phyloP scores from a whole-genome alignment of 2,329 filamentous ascomycete genomes.

The Fonsecaea erecta region DNA sequence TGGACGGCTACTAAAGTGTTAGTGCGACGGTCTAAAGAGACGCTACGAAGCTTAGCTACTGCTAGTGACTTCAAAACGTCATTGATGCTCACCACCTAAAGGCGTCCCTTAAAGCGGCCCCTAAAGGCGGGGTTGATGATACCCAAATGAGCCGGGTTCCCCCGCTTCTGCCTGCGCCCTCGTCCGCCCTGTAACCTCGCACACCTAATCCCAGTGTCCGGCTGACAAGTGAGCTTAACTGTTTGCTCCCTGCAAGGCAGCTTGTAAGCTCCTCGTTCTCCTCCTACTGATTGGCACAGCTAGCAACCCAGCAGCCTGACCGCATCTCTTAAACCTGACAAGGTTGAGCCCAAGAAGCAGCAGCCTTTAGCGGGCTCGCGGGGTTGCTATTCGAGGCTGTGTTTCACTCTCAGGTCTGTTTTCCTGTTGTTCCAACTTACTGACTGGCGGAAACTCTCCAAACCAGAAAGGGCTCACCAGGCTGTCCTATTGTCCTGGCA shows the following conservation, averaged over 20 bases:
- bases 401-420: not conserved
- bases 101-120: no score
- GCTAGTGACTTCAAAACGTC: no score
- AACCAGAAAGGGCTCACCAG: not conserved
- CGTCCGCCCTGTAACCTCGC: not conserved
- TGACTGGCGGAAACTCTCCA: not conserved
- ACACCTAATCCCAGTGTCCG: not conserved
- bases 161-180: slow-evolving; percentile 2
- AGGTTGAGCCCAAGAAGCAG: not conserved
- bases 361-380: not conserved
- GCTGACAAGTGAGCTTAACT: not conserved
- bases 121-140: not conserved
- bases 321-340: not conserved
- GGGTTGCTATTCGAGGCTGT: not conserved
- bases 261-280: not conserved
- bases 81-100: no score
- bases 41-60: no score
- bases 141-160: not conserved
- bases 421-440: not conserved
- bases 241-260: not conserved
- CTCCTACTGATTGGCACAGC: not conserved
- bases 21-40: no score
- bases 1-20: no score
- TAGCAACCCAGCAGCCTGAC: not conserved
- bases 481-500: not conserved